phyloP scores from a whole-genome alignment of 1,139 yeast genomes.

The Pichia sp. region DNA sequence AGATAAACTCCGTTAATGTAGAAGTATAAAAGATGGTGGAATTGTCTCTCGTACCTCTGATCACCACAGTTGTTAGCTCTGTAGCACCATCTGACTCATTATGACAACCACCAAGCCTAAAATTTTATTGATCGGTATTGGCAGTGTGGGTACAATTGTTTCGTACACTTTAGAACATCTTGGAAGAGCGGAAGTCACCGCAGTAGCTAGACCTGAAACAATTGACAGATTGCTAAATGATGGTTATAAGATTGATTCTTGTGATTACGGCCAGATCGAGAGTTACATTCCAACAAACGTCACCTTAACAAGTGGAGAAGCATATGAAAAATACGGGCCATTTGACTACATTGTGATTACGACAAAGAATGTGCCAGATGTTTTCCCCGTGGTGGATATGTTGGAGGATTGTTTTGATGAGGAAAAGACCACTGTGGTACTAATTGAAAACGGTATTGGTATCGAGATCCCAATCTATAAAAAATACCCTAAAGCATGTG shows the following conservation, averaged over 20 bases:
- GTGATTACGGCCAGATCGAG: conserved; percentile 46
- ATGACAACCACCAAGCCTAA: conserved; percentile 17
- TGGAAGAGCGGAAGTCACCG: conserved; percentile 47
- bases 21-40: too few relatives aligned
- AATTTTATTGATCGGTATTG: conserved; percentile 51
- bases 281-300: conserved; percentile 47
- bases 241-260: conserved; percentile 56
- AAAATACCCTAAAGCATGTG: conserved; percentile 47
- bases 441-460: conserved; percentile 68
- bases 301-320: conserved; percentile 24
- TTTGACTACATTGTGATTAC: conserved; percentile 62
- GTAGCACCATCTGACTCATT: too few relatives aligned
- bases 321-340: conserved; percentile 30
- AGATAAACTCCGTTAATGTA: too few relatives aligned
- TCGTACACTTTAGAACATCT: conserved; percentile 48
- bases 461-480: conserved; percentile 54
- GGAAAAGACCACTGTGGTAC: conserved; percentile 41
- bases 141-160: conserved; percentile 68
- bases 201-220: conserved; percentile 54
- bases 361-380: conserved; percentile 68
- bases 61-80: too few relatives aligned
- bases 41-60: too few relatives aligned
- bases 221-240: conserved; percentile 39
- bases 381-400: conserved; percentile 47
- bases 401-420: conserved; percentile 46